phyloP scores from a whole-genome alignment of 768 basidiomycete species.

The Clavulina sp. region DNA sequence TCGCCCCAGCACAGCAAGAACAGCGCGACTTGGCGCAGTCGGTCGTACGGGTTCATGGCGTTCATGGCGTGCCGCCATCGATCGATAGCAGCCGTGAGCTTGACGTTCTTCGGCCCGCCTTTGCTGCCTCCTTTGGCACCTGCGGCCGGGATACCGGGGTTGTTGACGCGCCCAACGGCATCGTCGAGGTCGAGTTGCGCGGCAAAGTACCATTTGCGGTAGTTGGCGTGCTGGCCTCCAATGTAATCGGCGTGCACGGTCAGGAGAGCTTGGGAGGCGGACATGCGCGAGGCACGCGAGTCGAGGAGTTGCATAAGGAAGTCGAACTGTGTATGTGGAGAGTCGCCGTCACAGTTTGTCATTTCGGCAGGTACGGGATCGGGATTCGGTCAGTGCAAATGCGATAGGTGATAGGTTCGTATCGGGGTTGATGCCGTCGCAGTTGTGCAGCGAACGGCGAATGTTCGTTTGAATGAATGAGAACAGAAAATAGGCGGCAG shows the following conservation, averaged over 20 bases:
- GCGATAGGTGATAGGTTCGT: no score
- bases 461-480: no score
- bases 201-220: constrained; percentile 99
- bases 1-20: constrained; percentile 97
- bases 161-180: constrained; percentile 81
- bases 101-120: constrained; percentile 36
- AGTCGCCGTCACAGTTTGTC: background rate
- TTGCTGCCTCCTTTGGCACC: constrained; percentile 54
- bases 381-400: background rate
- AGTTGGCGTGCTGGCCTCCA: constrained; percentile 94
- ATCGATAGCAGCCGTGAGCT: constrained; percentile 72
- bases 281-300: constrained; percentile 92
- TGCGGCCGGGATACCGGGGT: constrained; percentile 76
- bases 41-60: constrained; percentile 96
- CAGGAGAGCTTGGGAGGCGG: constrained; percentile 83
- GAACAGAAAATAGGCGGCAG: no score
- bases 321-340: constrained; percentile 48
- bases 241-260: constrained; percentile 98
- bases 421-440: no score
- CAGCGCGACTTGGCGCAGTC: constrained; percentile 87
- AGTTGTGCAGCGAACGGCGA: no score
- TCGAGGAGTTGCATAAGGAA: constrained; percentile 96
- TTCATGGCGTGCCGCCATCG: constrained; percentile 97
- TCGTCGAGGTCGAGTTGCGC: constrained; percentile 98
- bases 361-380: background rate